phyloP scores from a whole-genome alignment of 331 rosid species.

The Malus hybrid region DNA sequence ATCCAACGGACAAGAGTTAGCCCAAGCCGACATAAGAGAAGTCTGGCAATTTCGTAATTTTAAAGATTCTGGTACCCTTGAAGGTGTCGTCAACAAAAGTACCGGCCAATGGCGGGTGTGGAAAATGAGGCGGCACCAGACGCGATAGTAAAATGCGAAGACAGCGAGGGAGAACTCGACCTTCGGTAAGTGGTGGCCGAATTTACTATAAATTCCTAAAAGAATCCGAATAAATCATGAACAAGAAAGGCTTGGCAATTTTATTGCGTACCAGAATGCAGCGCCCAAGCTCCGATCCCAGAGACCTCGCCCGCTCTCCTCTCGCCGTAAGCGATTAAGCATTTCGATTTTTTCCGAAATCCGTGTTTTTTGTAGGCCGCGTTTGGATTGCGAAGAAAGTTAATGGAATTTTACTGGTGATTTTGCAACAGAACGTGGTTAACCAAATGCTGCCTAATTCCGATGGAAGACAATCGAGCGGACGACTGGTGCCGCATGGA shows the following conservation, averaged over 20 bases:
- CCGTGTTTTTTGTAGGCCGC: neutral
- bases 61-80: neutral
- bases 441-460: slow-evolving; percentile 35
- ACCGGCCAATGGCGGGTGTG: neutral
- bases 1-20: neutral
- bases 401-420: neutral
- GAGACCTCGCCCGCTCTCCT: slow-evolving; percentile 52
- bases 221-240: slow-evolving; percentile 12
- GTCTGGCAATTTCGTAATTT: neutral
- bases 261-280: slow-evolving; percentile 94
- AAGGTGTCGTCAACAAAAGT: neutral
- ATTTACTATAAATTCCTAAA: neutral
- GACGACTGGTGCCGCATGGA: slow-evolving; percentile 19
- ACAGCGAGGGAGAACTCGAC: neutral
- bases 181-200: neutral
- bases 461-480: slow-evolving; percentile 23
- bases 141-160: neutral
- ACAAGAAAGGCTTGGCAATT: slow-evolving; percentile 70
- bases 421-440: slow-evolving; percentile 32
- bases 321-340: slow-evolving; percentile 33
- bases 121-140: slow-evolving; percentile 6
- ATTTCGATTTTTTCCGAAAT: neutral
- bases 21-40: neutral
- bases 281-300: slow-evolving; percentile 26
- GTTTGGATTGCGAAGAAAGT: neutral